These are phyloP conservation scores for Rhodosporidiobolus odoratus DNA, from an alignment of 768 basidiomycete genomes.

Conservation along the genomic window DNA sequence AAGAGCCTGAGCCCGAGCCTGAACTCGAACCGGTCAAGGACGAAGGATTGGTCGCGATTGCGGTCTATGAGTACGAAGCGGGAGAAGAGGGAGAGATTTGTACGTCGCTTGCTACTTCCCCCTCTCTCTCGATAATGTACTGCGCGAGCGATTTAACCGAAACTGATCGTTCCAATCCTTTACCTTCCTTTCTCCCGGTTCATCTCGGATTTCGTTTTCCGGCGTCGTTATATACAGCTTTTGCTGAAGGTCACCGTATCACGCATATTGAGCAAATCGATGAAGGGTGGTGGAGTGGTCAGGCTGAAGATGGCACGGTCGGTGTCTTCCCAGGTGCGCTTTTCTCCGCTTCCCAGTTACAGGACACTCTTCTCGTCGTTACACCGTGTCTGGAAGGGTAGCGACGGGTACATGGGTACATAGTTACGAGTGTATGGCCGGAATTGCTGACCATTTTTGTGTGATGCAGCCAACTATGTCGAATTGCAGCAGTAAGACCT, in stretches of 20 bases:
- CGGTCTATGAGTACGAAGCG: conserved; percentile 75
- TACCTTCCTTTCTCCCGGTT: neutral
- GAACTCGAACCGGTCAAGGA: conserved; percentile 2
- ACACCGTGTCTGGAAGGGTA: neutral
- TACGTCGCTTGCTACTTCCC: neutral
- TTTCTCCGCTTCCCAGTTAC: neutral
- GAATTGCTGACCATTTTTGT: neutral
- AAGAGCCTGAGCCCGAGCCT: neutral
- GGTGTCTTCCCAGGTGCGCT: conserved; percentile 67
- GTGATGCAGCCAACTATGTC: neutral
- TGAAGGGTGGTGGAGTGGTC: conserved; percentile 89
- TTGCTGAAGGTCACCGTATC: conserved; percentile 74
- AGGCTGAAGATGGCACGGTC: conserved; percentile 62
- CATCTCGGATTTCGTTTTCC: too few species aligned
- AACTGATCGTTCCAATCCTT: neutral
- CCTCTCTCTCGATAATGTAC: neutral
- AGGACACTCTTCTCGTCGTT: neutral
- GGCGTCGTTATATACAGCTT: conserved; percentile 29
- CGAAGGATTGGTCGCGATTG: conserved; percentile 44
- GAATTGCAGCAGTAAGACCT: neutral
- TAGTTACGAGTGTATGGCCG: neutral
- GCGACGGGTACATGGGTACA: neutral
- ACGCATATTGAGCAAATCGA: conserved; percentile 75
- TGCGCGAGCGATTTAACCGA: neutral
- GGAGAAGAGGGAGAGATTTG: conserved; percentile 80